Base-by-base conservation (phyloP, 768 basidiomycete species). In the Xanthoconium stramineum region DNA sequence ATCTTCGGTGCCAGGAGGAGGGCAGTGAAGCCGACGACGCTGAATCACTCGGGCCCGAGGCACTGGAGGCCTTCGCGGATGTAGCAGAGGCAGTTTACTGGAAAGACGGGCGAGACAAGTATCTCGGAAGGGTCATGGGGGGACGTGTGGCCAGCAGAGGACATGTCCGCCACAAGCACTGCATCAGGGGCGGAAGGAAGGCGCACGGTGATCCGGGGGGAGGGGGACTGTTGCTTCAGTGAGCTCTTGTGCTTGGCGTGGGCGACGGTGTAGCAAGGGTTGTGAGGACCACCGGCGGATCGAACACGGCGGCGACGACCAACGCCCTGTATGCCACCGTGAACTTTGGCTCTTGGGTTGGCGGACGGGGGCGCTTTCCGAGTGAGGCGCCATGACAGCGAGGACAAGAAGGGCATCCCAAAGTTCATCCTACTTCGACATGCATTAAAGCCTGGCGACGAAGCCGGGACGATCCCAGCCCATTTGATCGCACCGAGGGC, bases 281-380 rank as follows among this genome's bases (percentile, higher is more conserved):
- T 66, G 30, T 67, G 59, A 2, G 66, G 53, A 11, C 64, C 65
- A 6, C 71, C 70, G 6, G 65, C 64, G 6, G 62, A 58, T 37
- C 74, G 74, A 17, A 67, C 69, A n/a, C 79, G 75, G 36, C 79
- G 74, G 13, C 78, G 75, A 50, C 71, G 74, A 15, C 73, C 63
- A 0, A 72, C 69, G 2, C 60, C 71, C 24, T 73, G 69, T 4
- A 71, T 71, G 36, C 70, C 70, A 10, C 60, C 66, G 1, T 54
- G 69, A 6, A 68, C 62, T 19, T 64, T 69, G 24, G 49, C 37
- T 35, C 58, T 64, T 24, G 54, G 6, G 6, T 39, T 52, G 2
- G 53, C 24, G 36, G 56, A 44, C 53, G 6, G 11, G 74, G 0
- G 66, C 66, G 57, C 76, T 76, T 53, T 76, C 75, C 6, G 62